These are phyloP conservation scores for Serendipita sp. DNA, from an alignment of 768 basidiomycete genomes.

Conservation along the genomic window DNA sequence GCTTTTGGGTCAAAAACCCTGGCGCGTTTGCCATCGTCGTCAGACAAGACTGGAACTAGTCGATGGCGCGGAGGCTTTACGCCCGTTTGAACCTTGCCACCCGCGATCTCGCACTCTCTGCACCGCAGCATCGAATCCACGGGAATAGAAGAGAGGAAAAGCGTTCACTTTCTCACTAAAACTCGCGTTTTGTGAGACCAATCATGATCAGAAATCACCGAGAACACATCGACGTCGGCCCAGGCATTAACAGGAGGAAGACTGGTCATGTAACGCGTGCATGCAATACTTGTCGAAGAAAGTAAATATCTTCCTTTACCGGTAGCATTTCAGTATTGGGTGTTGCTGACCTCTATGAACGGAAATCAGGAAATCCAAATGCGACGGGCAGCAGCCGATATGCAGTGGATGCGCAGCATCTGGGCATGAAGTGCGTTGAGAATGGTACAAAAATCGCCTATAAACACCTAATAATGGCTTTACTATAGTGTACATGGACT, in stretches of 20 bases:
- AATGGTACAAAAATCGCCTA: neutral
- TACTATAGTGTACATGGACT: constrained; percentile 8
- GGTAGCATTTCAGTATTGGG: neutral
- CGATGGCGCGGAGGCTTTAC: too few relatives aligned
- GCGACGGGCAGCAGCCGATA: constrained; percentile 7
- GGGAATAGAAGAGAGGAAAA: too few relatives aligned
- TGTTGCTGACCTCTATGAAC: neutral
- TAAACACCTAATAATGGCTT: neutral
- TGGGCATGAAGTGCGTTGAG: neutral
- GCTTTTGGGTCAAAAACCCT: neutral
- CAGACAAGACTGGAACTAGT: neutral
- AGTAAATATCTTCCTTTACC: neutral
- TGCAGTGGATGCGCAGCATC: neutral
- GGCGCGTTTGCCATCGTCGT: neutral
- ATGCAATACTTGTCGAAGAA: constrained; percentile 2
- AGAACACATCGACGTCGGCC: constrained; percentile 4
- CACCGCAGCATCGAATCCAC: too few relatives aligned
- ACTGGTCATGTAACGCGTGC: constrained; percentile 1
- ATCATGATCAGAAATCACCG: constrained; percentile 1
- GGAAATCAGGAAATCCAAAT: constrained; percentile 7
- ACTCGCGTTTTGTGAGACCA: too few relatives aligned
- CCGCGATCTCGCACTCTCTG: too few relatives aligned
- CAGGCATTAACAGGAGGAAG: neutral
- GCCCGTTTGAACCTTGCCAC: too few relatives aligned
- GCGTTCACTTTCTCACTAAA: too few relatives aligned